Evolutionary conservation across 768 basidiomycete species (phyloP).

Genomic region (Boletus subparvulus): DNA sequence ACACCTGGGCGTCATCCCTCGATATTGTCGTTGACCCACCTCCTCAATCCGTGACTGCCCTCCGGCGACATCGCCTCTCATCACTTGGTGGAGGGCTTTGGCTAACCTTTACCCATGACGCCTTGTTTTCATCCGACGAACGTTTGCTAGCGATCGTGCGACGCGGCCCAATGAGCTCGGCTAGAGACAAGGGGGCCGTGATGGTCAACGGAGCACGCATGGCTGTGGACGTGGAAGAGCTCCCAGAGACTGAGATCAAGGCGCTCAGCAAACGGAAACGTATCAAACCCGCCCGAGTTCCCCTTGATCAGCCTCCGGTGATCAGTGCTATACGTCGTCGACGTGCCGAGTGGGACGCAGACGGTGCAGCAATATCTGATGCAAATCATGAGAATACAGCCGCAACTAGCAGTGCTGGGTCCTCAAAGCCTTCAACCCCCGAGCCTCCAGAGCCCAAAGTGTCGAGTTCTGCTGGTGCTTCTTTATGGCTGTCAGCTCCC

Average conservation of each 20-base stretch:
- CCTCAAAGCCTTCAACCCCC: conserved; percentile 19
- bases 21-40: conserved; percentile 94
- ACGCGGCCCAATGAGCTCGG: conserved; percentile 55
- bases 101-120: conserved; percentile 89
- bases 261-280: conserved; percentile 79
- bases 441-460: conserved; percentile 20
- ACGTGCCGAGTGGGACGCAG: conserved; percentile 70
- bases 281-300: conserved; percentile 79
- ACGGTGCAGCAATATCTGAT: conserved; percentile 33
- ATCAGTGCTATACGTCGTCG: conserved; percentile 66
- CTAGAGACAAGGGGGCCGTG: conserved; percentile 78
- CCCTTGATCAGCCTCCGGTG: conserved; percentile 91
- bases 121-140: conserved; percentile 73
- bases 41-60: conserved; percentile 75
- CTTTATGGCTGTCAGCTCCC: conserved; percentile 58
- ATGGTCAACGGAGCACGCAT: conserved; percentile 88
- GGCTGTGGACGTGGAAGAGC: conserved; percentile 83
- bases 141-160: conserved; percentile 73
- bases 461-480: conserved; percentile 16
- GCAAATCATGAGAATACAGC: conserved; percentile 16
- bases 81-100: conserved; percentile 89
- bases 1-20: conserved; percentile 80
- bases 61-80: conserved; percentile 85
- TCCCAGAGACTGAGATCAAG: conserved; percentile 86
- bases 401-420: conserved; percentile 14